Evolutionary conservation across 2,329 filamentous ascomycete species (phyloP), one percentile per base, ranked within the genome.

Genomic region (Penicillium hesseltinei): DNA sequence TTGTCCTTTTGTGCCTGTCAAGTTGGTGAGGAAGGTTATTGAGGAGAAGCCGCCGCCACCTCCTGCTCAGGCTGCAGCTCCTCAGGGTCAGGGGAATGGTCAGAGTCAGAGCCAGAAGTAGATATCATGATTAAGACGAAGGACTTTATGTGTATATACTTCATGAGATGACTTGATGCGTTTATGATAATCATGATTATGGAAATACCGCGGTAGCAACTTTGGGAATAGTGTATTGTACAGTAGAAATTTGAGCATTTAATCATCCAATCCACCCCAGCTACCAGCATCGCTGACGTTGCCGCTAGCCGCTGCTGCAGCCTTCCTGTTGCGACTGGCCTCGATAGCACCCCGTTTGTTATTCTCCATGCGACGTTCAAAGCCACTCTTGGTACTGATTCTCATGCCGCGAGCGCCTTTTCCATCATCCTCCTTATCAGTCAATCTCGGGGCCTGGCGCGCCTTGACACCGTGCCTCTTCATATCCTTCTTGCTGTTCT

Each of bases 401-500:
- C 86, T 85, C 23, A 84, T 82, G 17, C 56, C 58, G 21, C 62
- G 65, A 31, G 55, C 23, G 7, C 56, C 56, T 69, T 81, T 82
- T 38, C 77, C 77, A 33, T 75, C 75, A 19, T 73, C 76, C 21
- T 77, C 78, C 59, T 77, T 77, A 7, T 75, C 75, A 52, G 74
- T 76, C 13, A 72, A 67, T 33, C 75, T 74, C 7, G 75, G 74
- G 10, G 59, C 40, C 59, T 84, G 76, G 43, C 92, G 81, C 3
- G 85, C 87, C 73, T 92, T 89, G 10, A 97, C 89, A 6, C 94
- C 94, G 63, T 87, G 82, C 71, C 85, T 85, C 80, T 91, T 95
- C 63, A 99, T 75, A 71, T 86, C 86, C 80, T 93, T 88, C 79
- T 89, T 90, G 60, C 92, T 89, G 50, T 88, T 85, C 81, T 97